Base-by-base conservation (phyloP, 2,329 filamentous ascomycete species). In the Penicillium sp. region DNA sequence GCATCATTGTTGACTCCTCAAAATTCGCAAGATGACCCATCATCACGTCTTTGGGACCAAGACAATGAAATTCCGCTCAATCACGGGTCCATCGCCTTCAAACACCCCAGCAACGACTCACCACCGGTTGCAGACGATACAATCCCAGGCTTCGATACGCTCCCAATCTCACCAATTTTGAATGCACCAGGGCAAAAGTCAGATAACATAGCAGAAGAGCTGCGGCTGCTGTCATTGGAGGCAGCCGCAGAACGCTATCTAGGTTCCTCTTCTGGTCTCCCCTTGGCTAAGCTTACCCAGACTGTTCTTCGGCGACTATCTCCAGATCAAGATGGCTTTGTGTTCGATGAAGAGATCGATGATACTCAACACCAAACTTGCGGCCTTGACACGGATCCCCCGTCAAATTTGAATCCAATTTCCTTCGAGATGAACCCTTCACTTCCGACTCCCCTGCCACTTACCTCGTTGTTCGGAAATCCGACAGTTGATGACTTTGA, bases 211-310 rank as follows among this genome's bases (percentile, higher is more conserved):
- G 67, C 60, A 21, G 61, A 68, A 12, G 73, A 74, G 54, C 64
- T 76, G 7, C 69, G 71, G 39, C 53, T 63, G 0, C 57, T 78
- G 2, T 77, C 75, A 0, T 61, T 78, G 0, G 74, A 78, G 46
- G 76, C 75, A 1, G 68, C 74, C 0, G 76, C 76, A 8, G 76
- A 79, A 30, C 66, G 74, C 3, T 72, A 78, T 51, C 56, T 79
- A 4, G 75, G 76, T 2, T 75, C 75, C 0, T 69, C 75, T 0
- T 78, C 77, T 0, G 76, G 76, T 0, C 49, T 78, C 1, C 75
- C 75, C 0, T 78, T 79, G 52, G 76, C 76, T 5, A 72, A 70
- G 29, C 63, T 78, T 10, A 77, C 74, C 0, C 74, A 78, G 43
- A 68, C 66, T 1, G 68, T 78, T 2, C 67, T 78, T 2, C 68